Base-by-base conservation (phyloP, 345 rosid species). In the Aegle marmelos region DNA sequence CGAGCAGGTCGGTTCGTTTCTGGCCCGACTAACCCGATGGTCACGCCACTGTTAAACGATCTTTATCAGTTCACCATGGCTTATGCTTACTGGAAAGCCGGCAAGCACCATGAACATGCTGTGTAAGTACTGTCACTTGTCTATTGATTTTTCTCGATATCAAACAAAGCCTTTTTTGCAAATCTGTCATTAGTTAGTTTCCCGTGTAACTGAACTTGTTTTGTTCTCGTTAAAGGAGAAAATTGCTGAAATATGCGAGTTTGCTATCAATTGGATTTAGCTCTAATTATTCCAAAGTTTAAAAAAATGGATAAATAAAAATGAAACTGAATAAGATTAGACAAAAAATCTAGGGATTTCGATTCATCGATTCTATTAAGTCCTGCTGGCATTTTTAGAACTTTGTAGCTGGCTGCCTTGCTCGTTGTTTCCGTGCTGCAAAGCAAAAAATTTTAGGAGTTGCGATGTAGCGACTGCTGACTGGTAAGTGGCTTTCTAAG, bases 1-100 rank as follows among this genome's bases (percentile, higher is more conserved):
- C 65, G 41, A 50, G 25, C 78, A 80, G 87, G 87, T 85, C 85
- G 86, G 87, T 86, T 68, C 16, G 21, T 87, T 2, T 78, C 73
- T 8, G 89, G 87, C 14, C 98, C 99, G 41, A 91, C 98, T 6
- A 96, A 96, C 82, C 97, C 98, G 24, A 94, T 96, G 94, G 97
- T 90, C 1, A 94, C 99, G 9, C 98, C 99, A n/a, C 90, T 96
- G 11, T 83, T 94, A 70, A 96, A 94, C 63, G 99, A 96, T 90
- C 98, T 91, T 62, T 96, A 94, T 81, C 98, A 96, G 92, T 96
- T 94, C 86, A 90, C 98, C 75, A 94, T 96, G 98, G 93, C 98
- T 57, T 96, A 92, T 68, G 97, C 99, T 84, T 94, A 92, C 81
- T 94, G 99, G 99, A 96, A 92, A 85, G 99, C 98, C 74, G 87